Percentiles rank a stretch among this genome's conserved stretches.
Evolutionary conservation across 2,329 filamentous ascomycete genomes (phyloP).

Genomic region (Arthroderma sp.): DNA sequence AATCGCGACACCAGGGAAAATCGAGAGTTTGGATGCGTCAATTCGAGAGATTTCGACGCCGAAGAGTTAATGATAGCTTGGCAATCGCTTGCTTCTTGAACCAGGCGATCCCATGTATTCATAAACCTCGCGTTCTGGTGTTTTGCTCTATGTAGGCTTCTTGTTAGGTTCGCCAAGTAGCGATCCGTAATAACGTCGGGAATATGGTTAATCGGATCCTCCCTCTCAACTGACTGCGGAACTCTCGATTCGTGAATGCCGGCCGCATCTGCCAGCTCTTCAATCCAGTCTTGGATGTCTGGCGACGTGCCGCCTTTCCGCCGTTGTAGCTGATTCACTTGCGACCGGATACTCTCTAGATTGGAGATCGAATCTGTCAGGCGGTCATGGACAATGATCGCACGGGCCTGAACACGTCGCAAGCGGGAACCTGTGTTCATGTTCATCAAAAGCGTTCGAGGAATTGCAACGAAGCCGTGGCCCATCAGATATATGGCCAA

Average conservation of each 20-base stretch:
- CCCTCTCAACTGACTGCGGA: slow-evolving; percentile 22
- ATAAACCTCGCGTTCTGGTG: slow-evolving; percentile 73
- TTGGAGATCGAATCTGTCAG: slow-evolving; percentile 71
- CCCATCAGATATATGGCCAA: slow-evolving; percentile 97
- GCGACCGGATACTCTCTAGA: slow-evolving; percentile 67
- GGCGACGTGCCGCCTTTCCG: slow-evolving; percentile 66
- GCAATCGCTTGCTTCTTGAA: slow-evolving; percentile 58
- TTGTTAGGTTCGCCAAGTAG: slow-evolving; percentile 79
- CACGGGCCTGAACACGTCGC: slow-evolving; percentile 60
- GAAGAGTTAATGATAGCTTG: slow-evolving; percentile 76
- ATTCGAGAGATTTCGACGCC: slow-evolving; percentile 66
- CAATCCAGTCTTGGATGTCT: slow-evolving; percentile 85
- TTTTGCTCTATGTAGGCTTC: slow-evolving; percentile 65
- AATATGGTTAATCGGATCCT: slow-evolving; percentile 35
- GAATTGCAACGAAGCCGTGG: slow-evolving; percentile 85
- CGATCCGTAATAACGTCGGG: slow-evolving; percentile 83
- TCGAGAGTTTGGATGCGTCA: slow-evolving; percentile 46
- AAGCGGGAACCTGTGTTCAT: slow-evolving; percentile 63
- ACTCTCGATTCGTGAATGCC: slow-evolving; percentile 50
- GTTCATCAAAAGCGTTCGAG: slow-evolving; percentile 64
- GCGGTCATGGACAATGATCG: slow-evolving; percentile 72
- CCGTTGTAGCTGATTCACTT: slow-evolving; percentile 64
- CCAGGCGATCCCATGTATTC: slow-evolving; percentile 71
- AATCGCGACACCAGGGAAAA: slow-evolving; percentile 39
- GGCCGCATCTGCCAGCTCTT: slow-evolving; percentile 71